phyloP scores from a whole-genome alignment of 208 protist species.

The Eutreptiella sp. region DNA sequence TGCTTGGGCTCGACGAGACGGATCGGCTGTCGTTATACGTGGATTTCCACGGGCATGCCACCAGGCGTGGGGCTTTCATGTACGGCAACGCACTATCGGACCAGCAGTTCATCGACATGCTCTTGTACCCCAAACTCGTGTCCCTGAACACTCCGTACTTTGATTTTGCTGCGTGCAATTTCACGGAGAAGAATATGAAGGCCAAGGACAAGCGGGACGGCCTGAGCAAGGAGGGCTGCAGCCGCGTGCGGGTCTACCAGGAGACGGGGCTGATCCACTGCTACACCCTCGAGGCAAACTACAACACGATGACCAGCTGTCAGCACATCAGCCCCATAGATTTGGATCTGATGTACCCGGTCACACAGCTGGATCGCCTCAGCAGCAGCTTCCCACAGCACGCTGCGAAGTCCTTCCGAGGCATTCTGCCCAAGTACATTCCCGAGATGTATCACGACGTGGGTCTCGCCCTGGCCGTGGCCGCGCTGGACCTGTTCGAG shows the following conservation, averaged over 20 bases:
- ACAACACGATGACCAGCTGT: conserved; percentile 58
- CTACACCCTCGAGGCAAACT: conserved; percentile 82
- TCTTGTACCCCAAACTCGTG: conserved; percentile 78
- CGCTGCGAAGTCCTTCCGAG: conserved; percentile 30
- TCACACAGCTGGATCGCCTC: no score
- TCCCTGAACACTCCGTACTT: conserved; percentile 78
- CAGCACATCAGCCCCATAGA: no score
- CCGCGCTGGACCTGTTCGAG: conserved; percentile 63
- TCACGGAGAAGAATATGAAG: conserved; percentile 80
- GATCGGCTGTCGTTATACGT: not conserved
- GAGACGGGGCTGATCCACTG: conserved; percentile 65
- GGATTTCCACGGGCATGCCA: conserved; percentile 2
- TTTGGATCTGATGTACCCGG: no score
- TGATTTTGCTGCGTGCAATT: conserved; percentile 80
- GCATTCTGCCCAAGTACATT: conserved; percentile 43
- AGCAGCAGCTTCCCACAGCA: conserved; percentile 32
- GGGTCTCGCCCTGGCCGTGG: conserved; percentile 59
- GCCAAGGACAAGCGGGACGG: conserved; percentile 65
- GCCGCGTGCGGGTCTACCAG: conserved; percentile 67
- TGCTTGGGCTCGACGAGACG: not conserved
- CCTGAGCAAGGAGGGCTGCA: conserved; percentile 75
- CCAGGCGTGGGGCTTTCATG: not conserved
- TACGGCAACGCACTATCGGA: conserved; percentile 4
- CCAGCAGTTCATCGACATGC: conserved; percentile 59
- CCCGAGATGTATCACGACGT: conserved; percentile 60